phyloP scores from a whole-genome alignment of 208 protist genomes.

The Wallacemonas collosoma region DNA sequence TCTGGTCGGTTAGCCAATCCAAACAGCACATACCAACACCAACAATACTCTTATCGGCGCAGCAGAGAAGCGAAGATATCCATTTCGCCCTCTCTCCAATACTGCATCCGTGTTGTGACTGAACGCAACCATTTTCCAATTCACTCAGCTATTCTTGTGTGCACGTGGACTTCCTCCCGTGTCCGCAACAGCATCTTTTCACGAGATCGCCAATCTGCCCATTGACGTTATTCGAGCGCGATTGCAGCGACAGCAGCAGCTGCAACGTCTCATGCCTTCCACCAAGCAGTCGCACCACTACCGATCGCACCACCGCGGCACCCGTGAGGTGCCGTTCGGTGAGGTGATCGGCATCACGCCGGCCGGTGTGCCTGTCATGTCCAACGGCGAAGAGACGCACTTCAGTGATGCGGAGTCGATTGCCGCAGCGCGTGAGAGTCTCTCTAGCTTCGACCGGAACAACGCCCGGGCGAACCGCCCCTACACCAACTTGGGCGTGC shows the following conservation, averaged over 20 bases:
- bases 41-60: neutral
- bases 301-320: conserved; percentile 39
- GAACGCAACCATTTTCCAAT: neutral
- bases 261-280: no score
- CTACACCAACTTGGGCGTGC: conserved; percentile 50
- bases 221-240: conserved; percentile 30
- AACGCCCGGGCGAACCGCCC: neutral
- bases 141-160: neutral
- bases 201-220: conserved; percentile 21
- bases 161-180: neutral
- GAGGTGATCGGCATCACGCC: conserved; percentile 58
- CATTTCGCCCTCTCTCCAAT: neutral
- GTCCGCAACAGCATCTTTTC: neutral
- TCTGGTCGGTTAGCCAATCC: conserved; percentile 13
- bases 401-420: conserved; percentile 57
- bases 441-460: conserved; percentile 39
- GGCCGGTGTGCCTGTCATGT: conserved; percentile 72
- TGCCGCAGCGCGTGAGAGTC: conserved; percentile 30
- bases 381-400: conserved; percentile 61
- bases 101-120: no score
- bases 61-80: no score
- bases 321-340: conserved; percentile 55
- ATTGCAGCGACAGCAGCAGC: conserved; percentile 3
- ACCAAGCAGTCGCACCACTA: conserved; percentile 27
- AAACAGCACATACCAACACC: neutral